Evolutionary conservation across 2,329 filamentous ascomycete species (phyloP), one percentile per base, ranked within the genome.

Genomic region (Pezicula radicicola): DNA sequence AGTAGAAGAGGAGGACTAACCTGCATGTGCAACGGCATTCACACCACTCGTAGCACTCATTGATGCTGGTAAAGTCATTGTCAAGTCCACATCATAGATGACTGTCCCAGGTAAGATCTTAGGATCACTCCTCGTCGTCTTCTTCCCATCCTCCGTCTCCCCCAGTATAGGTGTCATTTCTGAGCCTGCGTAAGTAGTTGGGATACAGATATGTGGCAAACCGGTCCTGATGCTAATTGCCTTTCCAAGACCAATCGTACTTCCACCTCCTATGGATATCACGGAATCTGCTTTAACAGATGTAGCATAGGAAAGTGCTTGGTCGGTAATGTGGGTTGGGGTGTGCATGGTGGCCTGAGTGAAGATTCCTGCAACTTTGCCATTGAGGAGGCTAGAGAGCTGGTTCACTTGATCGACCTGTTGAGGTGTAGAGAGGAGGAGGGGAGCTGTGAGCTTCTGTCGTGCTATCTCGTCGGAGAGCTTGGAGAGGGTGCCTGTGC

Each of bases 81-180:
- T 85, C 50, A 85, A 67, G 59, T 84, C 75, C 16, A 85, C 80
- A 68, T 87, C 83, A 62, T 86, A 87, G 37, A 87, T 80, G 4
- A 86, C 83, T 0, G 77, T 78, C 0, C 72, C 74, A 0, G 83
- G 83, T 18, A 85, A 68, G 50, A 86, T 84, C 63, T 76, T 80
- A 1, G 78, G 75, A 63, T 86, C 81, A 4, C 68, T 72, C 28
- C 75, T 70, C 3, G 83, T 85, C 51, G 75, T 78, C 68, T 87
- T 85, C 52, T 72, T 63, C 0, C 83, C 81, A 49, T 79, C 74
- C 12, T 73, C 70, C 0, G 81, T 85, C 68, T 87, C 81, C 2
- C 83, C 83, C 12, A 87, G 67, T 44, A 85, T 84, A 0, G 83
- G 79, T 3, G 83, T 86, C 75, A 87, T 83, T 62, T 87, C 84